Percentiles rank a stretch among this genome's conserved stretches.
These are phyloP conservation scores for Mucor indicus DNA, from an alignment of 371 early-diverging fungal genomes.

Conservation along the genomic window DNA sequence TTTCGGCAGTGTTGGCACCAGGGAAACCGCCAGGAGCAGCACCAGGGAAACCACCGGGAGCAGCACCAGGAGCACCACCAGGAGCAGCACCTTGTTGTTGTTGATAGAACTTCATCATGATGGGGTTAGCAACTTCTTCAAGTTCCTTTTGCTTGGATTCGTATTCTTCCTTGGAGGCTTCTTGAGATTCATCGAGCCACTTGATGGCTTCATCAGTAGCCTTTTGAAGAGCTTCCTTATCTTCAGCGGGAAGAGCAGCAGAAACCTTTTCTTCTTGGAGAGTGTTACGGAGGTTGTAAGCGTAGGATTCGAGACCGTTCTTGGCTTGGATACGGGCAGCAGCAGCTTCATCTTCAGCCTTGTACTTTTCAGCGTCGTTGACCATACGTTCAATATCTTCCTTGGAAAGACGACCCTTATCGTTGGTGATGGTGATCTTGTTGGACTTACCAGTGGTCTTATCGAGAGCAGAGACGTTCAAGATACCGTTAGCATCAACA, in stretches of 20 bases:
- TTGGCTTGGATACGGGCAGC: slow-evolving; percentile 79
- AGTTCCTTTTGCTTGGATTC: slow-evolving; percentile 86
- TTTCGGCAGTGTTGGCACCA: slow-evolving; percentile 74
- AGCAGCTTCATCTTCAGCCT: slow-evolving; percentile 83
- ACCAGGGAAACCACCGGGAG: slow-evolving; percentile 75
- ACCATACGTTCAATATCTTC: slow-evolving; percentile 92
- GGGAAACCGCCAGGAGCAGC: slow-evolving; percentile 63
- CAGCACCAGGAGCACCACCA: slow-evolving; percentile 70
- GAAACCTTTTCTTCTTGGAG: slow-evolving; percentile 79
- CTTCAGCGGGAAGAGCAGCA: slow-evolving; percentile 60
- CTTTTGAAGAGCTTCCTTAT: slow-evolving; percentile 78
- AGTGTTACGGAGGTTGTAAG: slow-evolving; percentile 85
- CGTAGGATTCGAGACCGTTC: slow-evolving; percentile 85
- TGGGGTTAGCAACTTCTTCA: slow-evolving; percentile 86
- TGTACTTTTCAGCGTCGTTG: slow-evolving; percentile 84
- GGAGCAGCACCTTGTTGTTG: slow-evolving; percentile 31
- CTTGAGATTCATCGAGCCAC: slow-evolving; percentile 82
- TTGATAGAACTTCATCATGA: slow-evolving; percentile 79
- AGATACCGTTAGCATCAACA: slow-evolving; percentile 93
- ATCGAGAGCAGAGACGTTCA: slow-evolving; percentile 92
- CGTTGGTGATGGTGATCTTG: slow-evolving; percentile 90
- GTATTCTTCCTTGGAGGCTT: slow-evolving; percentile 90
- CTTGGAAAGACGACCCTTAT: slow-evolving; percentile 88
- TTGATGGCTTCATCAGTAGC: slow-evolving; percentile 82
- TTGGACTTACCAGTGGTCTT: slow-evolving; percentile 83